Evolutionary conservation across 805 yeast species (phyloP).

Genomic region (Hanseniaspora hatyaiensis): DNA sequence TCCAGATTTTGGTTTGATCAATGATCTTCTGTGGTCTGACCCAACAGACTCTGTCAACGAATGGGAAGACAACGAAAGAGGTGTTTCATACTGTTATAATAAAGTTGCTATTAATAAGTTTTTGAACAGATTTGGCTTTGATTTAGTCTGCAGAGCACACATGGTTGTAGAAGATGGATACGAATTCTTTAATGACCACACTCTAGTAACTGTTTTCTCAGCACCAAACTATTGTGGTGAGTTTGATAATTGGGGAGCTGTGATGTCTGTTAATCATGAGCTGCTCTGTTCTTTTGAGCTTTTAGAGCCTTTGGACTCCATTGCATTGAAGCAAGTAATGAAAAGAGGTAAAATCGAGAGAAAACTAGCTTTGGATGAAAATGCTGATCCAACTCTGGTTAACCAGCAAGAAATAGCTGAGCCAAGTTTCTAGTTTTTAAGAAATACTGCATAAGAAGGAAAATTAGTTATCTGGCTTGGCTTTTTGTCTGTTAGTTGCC

Average conservation of each 20-base stretch:
- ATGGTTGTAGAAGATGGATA: conserved; percentile 88
- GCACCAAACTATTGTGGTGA: conserved; percentile 83
- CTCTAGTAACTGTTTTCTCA: conserved; percentile 63
- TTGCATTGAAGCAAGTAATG: conserved; percentile 90
- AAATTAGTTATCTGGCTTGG: too few relatives aligned
- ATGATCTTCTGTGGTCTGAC: conserved; percentile 75
- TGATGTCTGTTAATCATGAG: conserved; percentile 58
- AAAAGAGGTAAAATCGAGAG: conserved; percentile 84
- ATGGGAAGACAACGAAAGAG: conserved; percentile 74
- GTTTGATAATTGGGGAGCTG: conserved; percentile 69
- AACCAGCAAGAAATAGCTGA: background rate
- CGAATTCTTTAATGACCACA: conserved; percentile 64
- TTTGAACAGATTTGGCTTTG: conserved; percentile 54
- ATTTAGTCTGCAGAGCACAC: conserved; percentile 68
- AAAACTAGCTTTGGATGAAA: conserved; percentile 29
- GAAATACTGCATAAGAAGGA: too few relatives aligned
- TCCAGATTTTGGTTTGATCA: conserved; percentile 65
- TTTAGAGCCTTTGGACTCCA: conserved; percentile 84
- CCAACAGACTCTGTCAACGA: conserved; percentile 46
- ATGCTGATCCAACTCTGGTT: background rate
- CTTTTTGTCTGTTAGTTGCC: too few relatives aligned
- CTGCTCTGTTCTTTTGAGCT: conserved; percentile 74
- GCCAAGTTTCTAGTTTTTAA: background rate
- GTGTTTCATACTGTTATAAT: conserved; percentile 69
- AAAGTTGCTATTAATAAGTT: conserved; percentile 57